Conservation (phyloP, 352 stramenopile genomes). For the Phytopythium ostracodes region DNA sequence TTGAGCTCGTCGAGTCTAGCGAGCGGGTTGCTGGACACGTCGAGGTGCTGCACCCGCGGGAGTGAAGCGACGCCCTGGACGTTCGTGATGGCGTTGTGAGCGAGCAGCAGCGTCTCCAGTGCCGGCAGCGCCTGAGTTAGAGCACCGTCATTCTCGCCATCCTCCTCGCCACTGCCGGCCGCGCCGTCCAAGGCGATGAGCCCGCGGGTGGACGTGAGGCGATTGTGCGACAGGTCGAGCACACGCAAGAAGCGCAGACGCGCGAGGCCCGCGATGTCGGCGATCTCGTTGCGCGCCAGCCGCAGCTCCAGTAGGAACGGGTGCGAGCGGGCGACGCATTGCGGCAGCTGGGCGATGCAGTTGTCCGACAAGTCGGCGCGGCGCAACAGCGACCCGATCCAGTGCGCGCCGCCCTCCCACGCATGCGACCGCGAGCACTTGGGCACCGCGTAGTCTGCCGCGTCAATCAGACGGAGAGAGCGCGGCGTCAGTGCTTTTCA, state of each 20-base stretch:
- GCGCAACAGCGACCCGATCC: constrained; percentile 64
- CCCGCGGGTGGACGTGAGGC: constrained; percentile 33
- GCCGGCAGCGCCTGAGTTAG: constrained; percentile 27
- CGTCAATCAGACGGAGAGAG: background rate
- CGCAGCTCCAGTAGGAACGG: constrained; percentile 65
- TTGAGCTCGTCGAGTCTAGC: constrained; percentile 31
- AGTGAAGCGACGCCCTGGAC: constrained; percentile 44
- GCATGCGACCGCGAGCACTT: constrained; percentile 45
- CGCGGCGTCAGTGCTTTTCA: background rate
- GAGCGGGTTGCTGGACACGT: constrained; percentile 58
- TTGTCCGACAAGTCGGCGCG: constrained; percentile 51
- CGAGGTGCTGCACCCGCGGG: constrained; percentile 44
- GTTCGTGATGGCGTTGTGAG: constrained; percentile 46
- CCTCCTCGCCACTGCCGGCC: background rate
- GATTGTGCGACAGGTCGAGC: constrained; percentile 69
- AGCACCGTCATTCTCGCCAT: too few species aligned
- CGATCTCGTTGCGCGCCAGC: constrained; percentile 55
- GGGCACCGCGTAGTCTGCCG: constrained; percentile 50
- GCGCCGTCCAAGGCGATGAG: constrained; percentile 13
- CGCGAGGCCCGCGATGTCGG: constrained; percentile 41
- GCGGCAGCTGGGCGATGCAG: constrained; percentile 41
- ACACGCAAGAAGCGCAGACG: constrained; percentile 58
- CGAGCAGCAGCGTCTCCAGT: constrained; percentile 45
- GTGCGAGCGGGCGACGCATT: constrained; percentile 30
- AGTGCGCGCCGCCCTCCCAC: constrained; percentile 51